Conservation (phyloP, 805 yeast genomes). For the Danielia reshetovae region DNA sequence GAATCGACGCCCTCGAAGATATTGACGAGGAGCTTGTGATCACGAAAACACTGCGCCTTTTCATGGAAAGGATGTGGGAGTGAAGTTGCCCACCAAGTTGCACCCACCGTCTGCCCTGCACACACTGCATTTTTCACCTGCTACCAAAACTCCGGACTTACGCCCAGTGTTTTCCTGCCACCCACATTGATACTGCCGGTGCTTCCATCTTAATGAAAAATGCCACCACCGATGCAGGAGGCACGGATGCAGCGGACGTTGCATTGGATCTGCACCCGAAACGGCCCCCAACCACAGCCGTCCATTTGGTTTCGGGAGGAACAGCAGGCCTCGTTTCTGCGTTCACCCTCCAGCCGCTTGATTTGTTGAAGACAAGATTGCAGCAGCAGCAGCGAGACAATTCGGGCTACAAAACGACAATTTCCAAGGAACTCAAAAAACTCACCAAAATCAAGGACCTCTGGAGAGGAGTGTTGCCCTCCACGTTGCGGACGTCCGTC, state of each 20-base stretch:
- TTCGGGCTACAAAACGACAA: slow-evolving; percentile 22
- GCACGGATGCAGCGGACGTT: too few species aligned
- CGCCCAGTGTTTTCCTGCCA: too few species aligned
- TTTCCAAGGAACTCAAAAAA: slow-evolving; percentile 41
- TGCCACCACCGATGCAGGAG: too few species aligned
- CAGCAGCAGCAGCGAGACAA: slow-evolving; percentile 47
- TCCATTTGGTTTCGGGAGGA: slow-evolving; percentile 77
- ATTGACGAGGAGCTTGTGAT: slow-evolving; percentile 16
- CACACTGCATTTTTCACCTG: too few species aligned
- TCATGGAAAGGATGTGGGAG: slow-evolving; percentile 14
- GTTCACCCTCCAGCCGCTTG: slow-evolving; percentile 80
- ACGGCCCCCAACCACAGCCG: slow-evolving; percentile 15
- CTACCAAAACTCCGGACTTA: too few species aligned
- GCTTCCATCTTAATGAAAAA: too few species aligned
- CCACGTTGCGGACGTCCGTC: slow-evolving; percentile 81
- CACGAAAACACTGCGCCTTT: slow-evolving; percentile 8
- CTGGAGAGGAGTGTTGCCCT: slow-evolving; percentile 95
- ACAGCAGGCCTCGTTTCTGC: slow-evolving; percentile 82
- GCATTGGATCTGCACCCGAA: too few species aligned
- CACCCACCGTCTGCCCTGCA: too few species aligned
- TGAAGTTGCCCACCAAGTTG: too few species aligned
- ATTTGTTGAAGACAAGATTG: slow-evolving; percentile 79
- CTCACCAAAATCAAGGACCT: slow-evolving; percentile 44
- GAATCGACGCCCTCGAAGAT: slow-evolving; percentile 4
- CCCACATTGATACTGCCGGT: too few species aligned